A percentile compares a stretch with the other conserved stretches of the same genome.
Conservation (phyloP, 2,329 filamentous ascomycete species). For the Clarireedia paspali region DNA sequence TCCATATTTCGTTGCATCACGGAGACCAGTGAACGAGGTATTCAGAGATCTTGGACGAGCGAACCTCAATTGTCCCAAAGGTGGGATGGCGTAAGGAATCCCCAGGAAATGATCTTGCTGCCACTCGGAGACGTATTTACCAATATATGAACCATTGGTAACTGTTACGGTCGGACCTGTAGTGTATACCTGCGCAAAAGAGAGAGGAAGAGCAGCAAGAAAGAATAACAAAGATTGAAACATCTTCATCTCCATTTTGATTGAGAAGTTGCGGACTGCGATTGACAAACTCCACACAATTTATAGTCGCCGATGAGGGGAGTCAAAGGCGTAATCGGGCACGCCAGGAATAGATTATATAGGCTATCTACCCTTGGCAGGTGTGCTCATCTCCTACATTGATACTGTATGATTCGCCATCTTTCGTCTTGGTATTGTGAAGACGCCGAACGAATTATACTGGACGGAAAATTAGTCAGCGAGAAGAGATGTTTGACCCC, state of each 20-base stretch:
- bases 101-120: slow-evolving; percentile 37
- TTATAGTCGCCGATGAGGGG: no score
- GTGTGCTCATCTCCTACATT: no score
- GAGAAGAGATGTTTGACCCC: neutral
- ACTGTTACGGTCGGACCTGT: slow-evolving; percentile 15
- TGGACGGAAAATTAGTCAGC: neutral
- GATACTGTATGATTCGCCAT: no score
- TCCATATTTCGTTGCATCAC: slow-evolving; percentile 36
- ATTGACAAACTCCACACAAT: no score
- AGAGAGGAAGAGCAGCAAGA: neutral
- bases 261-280: neutral
- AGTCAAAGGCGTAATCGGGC: no score
- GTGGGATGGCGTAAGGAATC: slow-evolving; percentile 41
- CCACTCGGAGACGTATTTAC: slow-evolving; percentile 20
- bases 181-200: slow-evolving; percentile 2
- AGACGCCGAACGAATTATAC: neutral
- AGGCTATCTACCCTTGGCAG: no score
- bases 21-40: slow-evolving; percentile 32
- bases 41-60: slow-evolving; percentile 31
- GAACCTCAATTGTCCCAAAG: slow-evolving; percentile 39
- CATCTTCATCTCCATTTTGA: neutral
- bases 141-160: slow-evolving; percentile 21
- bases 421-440: no score
- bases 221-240: neutral
- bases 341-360: no score